phyloP scores from a whole-genome alignment of 176 grass and related monocot species.

The Saccharum officinarum region DNA sequence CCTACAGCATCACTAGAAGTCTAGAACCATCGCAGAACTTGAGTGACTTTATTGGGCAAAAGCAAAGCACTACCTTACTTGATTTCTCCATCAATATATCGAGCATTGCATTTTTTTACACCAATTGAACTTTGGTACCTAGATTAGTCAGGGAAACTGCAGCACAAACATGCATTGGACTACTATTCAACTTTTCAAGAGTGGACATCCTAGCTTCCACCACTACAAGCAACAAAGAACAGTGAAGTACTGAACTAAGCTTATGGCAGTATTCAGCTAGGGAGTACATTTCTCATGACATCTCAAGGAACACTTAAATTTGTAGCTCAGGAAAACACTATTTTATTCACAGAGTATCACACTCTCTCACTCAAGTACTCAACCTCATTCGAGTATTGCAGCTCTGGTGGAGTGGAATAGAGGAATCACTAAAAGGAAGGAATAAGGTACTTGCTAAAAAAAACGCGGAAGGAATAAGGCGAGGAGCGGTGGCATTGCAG shows the following conservation, averaged over 20 bases:
- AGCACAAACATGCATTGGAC: not conserved
- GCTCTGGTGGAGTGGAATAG: not conserved
- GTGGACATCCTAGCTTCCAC: not conserved
- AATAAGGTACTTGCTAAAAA: not conserved
- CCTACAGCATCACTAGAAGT: not conserved
- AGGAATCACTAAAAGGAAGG: not conserved
- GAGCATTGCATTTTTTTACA: not conserved
- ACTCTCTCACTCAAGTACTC: not conserved
- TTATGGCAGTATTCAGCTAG: not conserved
- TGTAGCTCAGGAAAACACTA: not conserved
- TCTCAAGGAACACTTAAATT: not conserved
- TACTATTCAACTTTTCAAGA: not conserved
- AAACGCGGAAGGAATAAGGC: not conserved
- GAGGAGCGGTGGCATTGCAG: not conserved
- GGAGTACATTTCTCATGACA: not conserved
- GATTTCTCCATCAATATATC: not conserved
- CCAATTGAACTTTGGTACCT: not conserved
- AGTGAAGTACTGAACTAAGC: not conserved
- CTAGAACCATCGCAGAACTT: not conserved
- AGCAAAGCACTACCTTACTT: not conserved
- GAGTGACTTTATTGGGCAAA: not conserved
- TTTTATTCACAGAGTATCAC: not conserved
- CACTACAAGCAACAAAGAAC: not conserved
- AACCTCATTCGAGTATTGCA: not conserved
- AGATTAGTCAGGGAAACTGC: not conserved